A percentile compares a stretch with the other conserved stretches of the same genome.
Evolutionary conservation across 2,329 filamentous ascomycete genomes (phyloP).

Genomic region (Apiospora marii): DNA sequence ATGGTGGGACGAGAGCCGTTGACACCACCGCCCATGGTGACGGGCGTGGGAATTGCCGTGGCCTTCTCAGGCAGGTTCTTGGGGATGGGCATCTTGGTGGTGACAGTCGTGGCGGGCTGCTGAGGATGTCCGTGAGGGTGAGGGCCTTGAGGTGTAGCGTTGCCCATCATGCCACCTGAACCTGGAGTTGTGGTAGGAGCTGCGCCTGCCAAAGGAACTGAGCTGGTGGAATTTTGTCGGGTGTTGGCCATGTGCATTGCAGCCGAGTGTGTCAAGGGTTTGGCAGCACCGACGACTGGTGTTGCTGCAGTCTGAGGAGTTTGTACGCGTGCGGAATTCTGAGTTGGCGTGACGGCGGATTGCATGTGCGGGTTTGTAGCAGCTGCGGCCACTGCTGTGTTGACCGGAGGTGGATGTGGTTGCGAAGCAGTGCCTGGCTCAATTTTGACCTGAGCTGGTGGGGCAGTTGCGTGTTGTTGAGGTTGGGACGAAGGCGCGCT

Average conservation of each 20-base stretch:
- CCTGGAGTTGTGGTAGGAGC: constrained; percentile 40
- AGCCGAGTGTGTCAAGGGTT: constrained; percentile 39
- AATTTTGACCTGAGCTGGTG: constrained; percentile 45
- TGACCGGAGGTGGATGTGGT: constrained; percentile 52
- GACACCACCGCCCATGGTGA: constrained; percentile 70
- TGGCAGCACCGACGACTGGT: constrained; percentile 28
- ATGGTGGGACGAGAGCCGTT: constrained; percentile 81
- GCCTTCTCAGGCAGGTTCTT: constrained; percentile 77
- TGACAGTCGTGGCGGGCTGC: constrained; percentile 49
- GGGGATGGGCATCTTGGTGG: constrained; percentile 79
- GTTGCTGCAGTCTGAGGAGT: constrained; percentile 52
- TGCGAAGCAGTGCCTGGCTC: constrained; percentile 44
- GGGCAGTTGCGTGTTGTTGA: constrained; percentile 36
- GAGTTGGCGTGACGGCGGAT: constrained; percentile 57
- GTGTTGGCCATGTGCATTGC: constrained; percentile 42
- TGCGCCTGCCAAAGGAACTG: constrained; percentile 27
- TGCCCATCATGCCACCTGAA: constrained; percentile 33
- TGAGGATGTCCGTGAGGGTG: constrained; percentile 60
- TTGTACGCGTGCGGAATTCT: constrained; percentile 55
- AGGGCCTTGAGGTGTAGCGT: constrained; percentile 43
- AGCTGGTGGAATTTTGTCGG: constrained; percentile 24
- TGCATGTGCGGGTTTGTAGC: constrained; percentile 45
- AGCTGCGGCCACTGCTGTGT: constrained; percentile 53
- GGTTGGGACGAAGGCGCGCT: constrained; percentile 38
- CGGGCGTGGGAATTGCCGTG: constrained; percentile 75